Base-by-base conservation (phyloP, 1,284 basidiomycete species). In the Puccinia polysora region DNA sequence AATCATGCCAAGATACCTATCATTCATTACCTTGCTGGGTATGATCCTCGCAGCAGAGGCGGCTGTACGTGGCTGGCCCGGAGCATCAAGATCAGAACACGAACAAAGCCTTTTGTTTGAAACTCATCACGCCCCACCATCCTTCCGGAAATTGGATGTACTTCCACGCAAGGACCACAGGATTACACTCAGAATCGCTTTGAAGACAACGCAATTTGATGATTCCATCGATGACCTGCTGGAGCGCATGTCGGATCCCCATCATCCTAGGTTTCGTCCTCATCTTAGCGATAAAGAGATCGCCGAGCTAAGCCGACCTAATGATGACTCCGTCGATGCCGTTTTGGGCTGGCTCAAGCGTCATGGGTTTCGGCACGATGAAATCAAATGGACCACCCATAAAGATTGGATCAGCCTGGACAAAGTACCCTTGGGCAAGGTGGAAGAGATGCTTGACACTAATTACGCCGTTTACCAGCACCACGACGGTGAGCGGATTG, bases 101-200 rank as follows among this genome's bases (percentile, higher is more conserved):
- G 40, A 45, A 45, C 40, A 45, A 45, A n/a, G n/a, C n/a, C 10
- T 45, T 0, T 63, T 63, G 60, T 63, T 63, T 47, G 60, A 63
- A 45, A 63, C n/a, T 15, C 60, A 63, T 49, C 60, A 40, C 28
- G 60, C 43, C 4, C 60, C 60, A 18, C 23, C 20, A 2, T n/a
- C 60, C 4, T 63, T 25, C 40, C 25, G 40, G 25, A 45, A 49
- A n/a, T 1, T 63, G 25, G 20, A 38, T 23, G 7, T 23, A 43
- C 38, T 14, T 14, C 60, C 60, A 15, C 5, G 34, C 12, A 14
- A 20, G 7, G 38, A 47, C 23, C 60, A 63, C 30, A 23, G 30
- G n/a, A 25, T 63, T 30, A 40, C 32, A 8, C 60, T 63, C 18
- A 38, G 60, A 32, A 28, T 63, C 14, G 60, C 7, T 6, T 45